Evolutionary conservation across 2,329 filamentous ascomycete genomes (phyloP).

Genomic region (Emmonsiellopsis sp.): DNA sequence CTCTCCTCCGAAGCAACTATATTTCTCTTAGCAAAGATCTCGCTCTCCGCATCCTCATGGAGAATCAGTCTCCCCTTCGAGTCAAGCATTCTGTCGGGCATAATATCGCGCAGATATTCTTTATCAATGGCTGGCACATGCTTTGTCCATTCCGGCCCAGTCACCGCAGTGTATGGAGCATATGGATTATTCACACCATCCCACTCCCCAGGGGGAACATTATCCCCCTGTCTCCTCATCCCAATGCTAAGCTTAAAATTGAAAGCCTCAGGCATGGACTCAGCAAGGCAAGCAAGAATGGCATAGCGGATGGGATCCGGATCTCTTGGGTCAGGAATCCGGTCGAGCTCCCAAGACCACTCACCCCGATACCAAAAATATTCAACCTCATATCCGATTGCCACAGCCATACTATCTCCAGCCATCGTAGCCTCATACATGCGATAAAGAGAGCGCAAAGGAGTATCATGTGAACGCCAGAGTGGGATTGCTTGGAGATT

Average conservation of each 20-base stretch:
- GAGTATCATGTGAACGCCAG: not conserved
- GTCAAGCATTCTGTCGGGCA: slow-evolving; percentile 14
- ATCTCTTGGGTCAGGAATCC: slow-evolving; percentile 19
- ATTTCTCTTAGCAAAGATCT: slow-evolving; percentile 9
- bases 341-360: slow-evolving; percentile 13
- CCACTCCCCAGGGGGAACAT: slow-evolving; percentile 9
- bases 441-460: slow-evolving; percentile 12
- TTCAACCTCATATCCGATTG: slow-evolving; percentile 13
- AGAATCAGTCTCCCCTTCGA: slow-evolving; percentile 18
- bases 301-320: slow-evolving; percentile 19
- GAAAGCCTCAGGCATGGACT: slow-evolving; percentile 15
- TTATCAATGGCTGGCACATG: slow-evolving; percentile 9
- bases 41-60: slow-evolving; percentile 6
- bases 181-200: not conserved
- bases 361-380: slow-evolving; percentile 18
- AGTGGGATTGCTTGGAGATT: not conserved
- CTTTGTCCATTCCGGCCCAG: slow-evolving; percentile 13
- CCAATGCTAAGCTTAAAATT: slow-evolving; percentile 18
- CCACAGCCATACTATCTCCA: slow-evolving; percentile 3
- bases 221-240: slow-evolving; percentile 12
- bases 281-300: slow-evolving; percentile 17
- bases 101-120: slow-evolving; percentile 11
- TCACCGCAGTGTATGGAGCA: slow-evolving; percentile 8
- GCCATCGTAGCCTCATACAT: slow-evolving; percentile 15
- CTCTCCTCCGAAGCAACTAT: slow-evolving; percentile 6